phyloP scores from a whole-genome alignment of 208 protist species.

The Vickermania ingenoplastis region DNA sequence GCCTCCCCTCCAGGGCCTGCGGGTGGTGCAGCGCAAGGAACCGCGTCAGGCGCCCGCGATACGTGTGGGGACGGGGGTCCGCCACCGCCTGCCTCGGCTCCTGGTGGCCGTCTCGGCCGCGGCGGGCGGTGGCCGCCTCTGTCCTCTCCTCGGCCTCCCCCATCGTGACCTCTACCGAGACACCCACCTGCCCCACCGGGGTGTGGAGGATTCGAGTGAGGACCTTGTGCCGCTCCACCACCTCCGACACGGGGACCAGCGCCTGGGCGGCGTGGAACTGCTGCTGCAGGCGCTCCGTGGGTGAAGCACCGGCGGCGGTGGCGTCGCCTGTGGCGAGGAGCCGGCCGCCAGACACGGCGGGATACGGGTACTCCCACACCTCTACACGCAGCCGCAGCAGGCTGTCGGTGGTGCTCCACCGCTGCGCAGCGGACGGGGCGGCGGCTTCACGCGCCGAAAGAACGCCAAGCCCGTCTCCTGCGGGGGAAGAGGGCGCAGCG shows the following conservation, averaged over 20 bases:
- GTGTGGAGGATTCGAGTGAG: constrained; percentile 52
- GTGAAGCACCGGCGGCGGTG: constrained; percentile 6
- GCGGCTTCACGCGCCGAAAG: too few species aligned
- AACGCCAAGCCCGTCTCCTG: too few species aligned
- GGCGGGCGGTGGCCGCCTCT: background rate
- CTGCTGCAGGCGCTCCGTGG: constrained; percentile 11
- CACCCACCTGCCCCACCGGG: constrained; percentile 59
- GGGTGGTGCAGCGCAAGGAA: constrained; percentile 65
- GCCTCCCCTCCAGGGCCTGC: constrained; percentile 28
- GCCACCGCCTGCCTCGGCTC: too few species aligned
- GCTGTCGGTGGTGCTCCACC: too few species aligned
- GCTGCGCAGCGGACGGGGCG: too few species aligned
- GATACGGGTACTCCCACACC: too few species aligned
- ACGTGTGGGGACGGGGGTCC: background rate
- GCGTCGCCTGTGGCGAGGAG: too few species aligned
- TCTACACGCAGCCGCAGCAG: too few species aligned
- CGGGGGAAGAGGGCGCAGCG: too few species aligned
- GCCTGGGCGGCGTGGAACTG: constrained; percentile 31
- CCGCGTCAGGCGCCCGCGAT: constrained; percentile 33
- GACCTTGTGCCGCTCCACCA: constrained; percentile 56
- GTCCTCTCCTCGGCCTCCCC: background rate
- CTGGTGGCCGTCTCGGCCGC: background rate
- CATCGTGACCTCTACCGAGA: constrained; percentile 42
- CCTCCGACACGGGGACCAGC: constrained; percentile 24
- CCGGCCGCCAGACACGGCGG: too few species aligned